Evolutionary conservation across 352 stramenopile genomes (phyloP), one percentile per base, ranked within the genome.

Genomic region (Globisporangium megalacanthum): DNA sequence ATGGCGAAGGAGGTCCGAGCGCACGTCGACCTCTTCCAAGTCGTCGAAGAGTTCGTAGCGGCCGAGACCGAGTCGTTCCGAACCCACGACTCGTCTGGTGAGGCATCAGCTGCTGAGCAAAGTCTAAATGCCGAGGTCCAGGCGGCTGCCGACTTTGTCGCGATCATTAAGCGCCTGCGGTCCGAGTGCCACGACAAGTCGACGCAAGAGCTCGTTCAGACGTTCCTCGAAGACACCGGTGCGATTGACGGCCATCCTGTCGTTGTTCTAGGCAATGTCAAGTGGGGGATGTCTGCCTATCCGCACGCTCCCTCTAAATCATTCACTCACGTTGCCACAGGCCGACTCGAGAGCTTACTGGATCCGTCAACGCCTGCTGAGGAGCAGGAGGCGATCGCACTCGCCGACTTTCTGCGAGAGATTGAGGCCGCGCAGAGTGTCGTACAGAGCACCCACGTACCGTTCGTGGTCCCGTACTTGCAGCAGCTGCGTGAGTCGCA

Each of bases 401-500:
- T 94, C 1, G 80, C 82, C 9, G 79, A 81, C 39, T 89, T 92
- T 35, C 50, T 94, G 10, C 64, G 70, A 14, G 75, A 88, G 51
- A 73, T 94, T 1, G 75, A 83, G 33, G 72, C 69, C 13, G 77
- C 68, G 9, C 71, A 92, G 56, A 69, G 64, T n/a, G 61, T 89
- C 31, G 73, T 83, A 14, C 60, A 77, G 37, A 91, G 75, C 47
- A 57, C 55, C 25, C 62, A 83, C 47, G 69, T 89, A 22, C 68
- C 81, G 15, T 86, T 94, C 47, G 77, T 94, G 6, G 75, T 74
- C 9, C 83, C 85, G 25, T 92, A 92, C 53, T 64, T 94, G 49
- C 60, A 77, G 52, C 77, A 89, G 45, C 39, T 94, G 29, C 66
- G 75, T 11, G 67, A 79, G 19, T 70, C 66, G 10, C 65, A 71